Conservation (phyloP, 1,284 basidiomycete species). For the Lignosus rhinocerotis region DNA sequence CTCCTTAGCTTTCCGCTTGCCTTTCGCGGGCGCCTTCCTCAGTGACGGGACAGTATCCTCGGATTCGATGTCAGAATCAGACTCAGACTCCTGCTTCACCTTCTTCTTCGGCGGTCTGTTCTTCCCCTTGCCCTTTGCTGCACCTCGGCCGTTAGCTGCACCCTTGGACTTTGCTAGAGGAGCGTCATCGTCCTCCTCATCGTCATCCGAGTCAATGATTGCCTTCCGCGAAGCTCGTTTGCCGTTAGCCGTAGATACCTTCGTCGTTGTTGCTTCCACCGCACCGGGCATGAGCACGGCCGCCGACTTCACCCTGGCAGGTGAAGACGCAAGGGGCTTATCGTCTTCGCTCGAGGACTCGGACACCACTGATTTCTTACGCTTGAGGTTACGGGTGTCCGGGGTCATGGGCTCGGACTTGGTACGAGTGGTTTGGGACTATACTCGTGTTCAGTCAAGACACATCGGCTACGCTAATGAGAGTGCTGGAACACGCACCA, state of each 20-base stretch:
- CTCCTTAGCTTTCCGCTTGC: constrained; percentile 54
- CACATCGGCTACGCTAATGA: constrained; percentile 5
- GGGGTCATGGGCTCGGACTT: constrained; percentile 50
- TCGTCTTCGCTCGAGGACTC: constrained; percentile 72
- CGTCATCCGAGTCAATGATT: constrained; percentile 32
- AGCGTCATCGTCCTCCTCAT: constrained; percentile 37
- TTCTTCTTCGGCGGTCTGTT: constrained; percentile 61
- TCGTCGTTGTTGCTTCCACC: constrained; percentile 37
- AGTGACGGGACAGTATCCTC: constrained; percentile 43
- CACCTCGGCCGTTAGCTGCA: constrained; percentile 28
- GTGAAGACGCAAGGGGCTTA: constrained; percentile 69
- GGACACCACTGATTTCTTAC: constrained; percentile 52
- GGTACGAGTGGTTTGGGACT: constrained; percentile 42
- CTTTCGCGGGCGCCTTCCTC: constrained; percentile 45
- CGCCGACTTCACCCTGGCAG: constrained; percentile 50
- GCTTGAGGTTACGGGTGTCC: constrained; percentile 50
- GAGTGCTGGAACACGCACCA: constrained; percentile 47
- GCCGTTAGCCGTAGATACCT: constrained; percentile 33
- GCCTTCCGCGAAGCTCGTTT: constrained; percentile 38
- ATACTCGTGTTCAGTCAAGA: constrained; percentile 30
- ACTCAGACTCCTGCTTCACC: constrained; percentile 58
- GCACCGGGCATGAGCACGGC: constrained; percentile 46
- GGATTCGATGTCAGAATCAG: constrained; percentile 36
- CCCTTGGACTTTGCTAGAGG: constrained; percentile 31
- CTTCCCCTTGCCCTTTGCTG: constrained; percentile 6